These are phyloP conservation scores for Moelleriella libera DNA, from an alignment of 2,329 filamentous ascomycete genomes.

Conservation along the genomic window DNA sequence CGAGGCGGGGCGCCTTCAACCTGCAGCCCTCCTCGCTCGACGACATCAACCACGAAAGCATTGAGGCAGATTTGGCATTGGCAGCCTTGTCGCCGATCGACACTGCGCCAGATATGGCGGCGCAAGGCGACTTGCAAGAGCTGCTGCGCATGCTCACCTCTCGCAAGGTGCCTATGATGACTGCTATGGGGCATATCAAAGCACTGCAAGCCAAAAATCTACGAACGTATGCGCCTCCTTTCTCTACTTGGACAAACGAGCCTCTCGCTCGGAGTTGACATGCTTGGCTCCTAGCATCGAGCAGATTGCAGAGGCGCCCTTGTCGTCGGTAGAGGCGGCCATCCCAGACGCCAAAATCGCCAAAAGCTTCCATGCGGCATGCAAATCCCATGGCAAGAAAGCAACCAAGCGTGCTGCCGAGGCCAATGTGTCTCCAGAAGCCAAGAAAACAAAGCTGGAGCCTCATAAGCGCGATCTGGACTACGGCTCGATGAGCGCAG, in stretches of 20 bases:
- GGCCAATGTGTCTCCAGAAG: slow-evolving; percentile 5
- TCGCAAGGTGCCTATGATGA: slow-evolving; percentile 44
- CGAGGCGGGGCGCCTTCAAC: too few species aligned
- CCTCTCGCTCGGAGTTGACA: too few species aligned
- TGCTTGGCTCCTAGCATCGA: too few species aligned
- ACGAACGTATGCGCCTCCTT: slow-evolving; percentile 30
- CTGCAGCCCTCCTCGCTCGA: too few species aligned
- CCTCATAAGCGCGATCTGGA: slow-evolving; percentile 19
- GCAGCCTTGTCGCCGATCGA: too few species aligned
- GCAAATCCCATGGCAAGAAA: slow-evolving; percentile 36
- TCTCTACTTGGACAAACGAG: too few species aligned
- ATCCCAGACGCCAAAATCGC: slow-evolving; percentile 34
- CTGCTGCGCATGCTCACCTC: slow-evolving; percentile 45
- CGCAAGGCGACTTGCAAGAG: slow-evolving; percentile 46
- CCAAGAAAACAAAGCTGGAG: slow-evolving; percentile 19
- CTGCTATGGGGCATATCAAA: slow-evolving; percentile 44
- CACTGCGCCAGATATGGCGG: too few species aligned
- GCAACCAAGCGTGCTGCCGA: slow-evolving; percentile 15
- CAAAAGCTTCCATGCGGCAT: slow-evolving; percentile 36
- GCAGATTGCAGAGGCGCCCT: slow-evolving; percentile 36
- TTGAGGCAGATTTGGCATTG: too few species aligned
- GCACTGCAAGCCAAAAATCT: slow-evolving; percentile 39
- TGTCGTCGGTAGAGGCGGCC: slow-evolving; percentile 28
- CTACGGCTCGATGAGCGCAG: slow-evolving; percentile 30
- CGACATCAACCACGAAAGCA: too few species aligned